Base-by-base conservation (phyloP, 116 monocot species). In the Trichopus zeylanicus region DNA sequence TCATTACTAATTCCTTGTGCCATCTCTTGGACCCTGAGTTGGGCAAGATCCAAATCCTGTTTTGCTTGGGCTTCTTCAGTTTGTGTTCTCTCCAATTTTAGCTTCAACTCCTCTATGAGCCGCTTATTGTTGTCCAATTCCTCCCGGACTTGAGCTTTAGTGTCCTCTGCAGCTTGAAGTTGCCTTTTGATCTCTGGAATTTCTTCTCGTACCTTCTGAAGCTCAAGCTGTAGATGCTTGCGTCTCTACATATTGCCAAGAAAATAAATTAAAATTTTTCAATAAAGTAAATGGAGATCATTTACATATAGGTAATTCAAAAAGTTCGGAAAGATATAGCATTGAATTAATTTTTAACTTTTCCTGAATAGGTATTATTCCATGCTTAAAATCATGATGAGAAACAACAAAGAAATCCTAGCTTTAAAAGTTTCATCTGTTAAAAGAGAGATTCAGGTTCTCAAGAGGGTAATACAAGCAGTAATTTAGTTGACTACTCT, bases 41-140 rank as follows among this genome's bases (percentile, higher is more conserved):
- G 68, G 6, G 72, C 80, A 34, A 98, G 82, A 39, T 91, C 92
- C 4, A 76, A 80, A 34, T 98, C 88, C 31, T 91, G 88, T 23
- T 76, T 87, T 42, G 87, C 88, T 48, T 91, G 87, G 22, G 64
- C 65, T 20, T 80, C 88, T 46, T 78, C 82, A 18, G 55, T 82
- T 54, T 91, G 72, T 20, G 85, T 73, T 71, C 64, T 88, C 67
- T 91, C 98, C 7, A 98, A 54, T 26, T 73, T 73, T 28, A 88
- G 25, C 61, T 91, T 91, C 1, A 98, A 65, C 67, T 85, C 82
- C 69, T 91, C 85, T 35, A 88, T 67, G 27, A 70, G 65, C 59
- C 75, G 55, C 35, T 75, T 98, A 19, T 66, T 67, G 49, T 28
- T 57, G 13, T 81, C 57, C 13, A 91, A 69, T 61, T 88, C 92